Conservation (phyloP, 805 yeast species). For the Sungouiella blattae region DNA sequence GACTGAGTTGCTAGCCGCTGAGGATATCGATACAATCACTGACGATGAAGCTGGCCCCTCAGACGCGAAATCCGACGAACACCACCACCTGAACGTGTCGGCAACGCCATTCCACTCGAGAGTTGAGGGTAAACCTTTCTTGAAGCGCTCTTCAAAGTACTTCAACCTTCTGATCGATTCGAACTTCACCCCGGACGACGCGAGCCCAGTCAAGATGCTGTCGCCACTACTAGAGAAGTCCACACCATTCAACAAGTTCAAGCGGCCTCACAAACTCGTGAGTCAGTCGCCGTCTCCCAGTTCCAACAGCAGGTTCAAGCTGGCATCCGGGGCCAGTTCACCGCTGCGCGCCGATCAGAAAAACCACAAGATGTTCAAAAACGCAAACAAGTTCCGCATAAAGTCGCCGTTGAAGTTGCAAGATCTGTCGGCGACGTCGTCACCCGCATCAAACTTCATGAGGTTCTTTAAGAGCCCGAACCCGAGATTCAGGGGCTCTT, state of each 20-base stretch:
- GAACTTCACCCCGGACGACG: slow-evolving; percentile 16
- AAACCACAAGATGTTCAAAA: slow-evolving; percentile 31
- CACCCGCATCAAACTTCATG: slow-evolving; percentile 10
- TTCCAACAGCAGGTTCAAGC: slow-evolving; percentile 10
- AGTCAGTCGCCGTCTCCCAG: slow-evolving; percentile 44
- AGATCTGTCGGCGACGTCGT: slow-evolving; percentile 1
- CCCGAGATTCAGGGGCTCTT: slow-evolving; percentile 12
- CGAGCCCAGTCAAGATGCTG: slow-evolving; percentile 9
- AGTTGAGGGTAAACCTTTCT: too few species aligned
- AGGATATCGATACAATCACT: too few species aligned
- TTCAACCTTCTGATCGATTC: slow-evolving; percentile 39
- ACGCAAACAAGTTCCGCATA: slow-evolving; percentile 30
- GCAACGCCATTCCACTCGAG: too few species aligned
- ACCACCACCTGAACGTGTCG: too few species aligned
- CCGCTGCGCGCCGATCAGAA: slow-evolving; percentile 9
- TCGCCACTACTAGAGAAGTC: slow-evolving; percentile 11
- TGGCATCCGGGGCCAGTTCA: slow-evolving; percentile 2
- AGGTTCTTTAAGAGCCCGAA: slow-evolving; percentile 14
- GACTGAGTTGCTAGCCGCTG: too few species aligned
- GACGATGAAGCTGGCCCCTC: too few species aligned
- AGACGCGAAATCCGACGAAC: too few species aligned
- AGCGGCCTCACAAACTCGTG: slow-evolving; percentile 41
- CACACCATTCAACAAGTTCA: slow-evolving; percentile 28
- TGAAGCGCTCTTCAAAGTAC: slow-evolving; percentile 41
- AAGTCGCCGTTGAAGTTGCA: slow-evolving; percentile 24